These are phyloP conservation scores for Canariomyces notabilis DNA, from an alignment of 2,329 filamentous ascomycete species.

Conservation along the genomic window DNA sequence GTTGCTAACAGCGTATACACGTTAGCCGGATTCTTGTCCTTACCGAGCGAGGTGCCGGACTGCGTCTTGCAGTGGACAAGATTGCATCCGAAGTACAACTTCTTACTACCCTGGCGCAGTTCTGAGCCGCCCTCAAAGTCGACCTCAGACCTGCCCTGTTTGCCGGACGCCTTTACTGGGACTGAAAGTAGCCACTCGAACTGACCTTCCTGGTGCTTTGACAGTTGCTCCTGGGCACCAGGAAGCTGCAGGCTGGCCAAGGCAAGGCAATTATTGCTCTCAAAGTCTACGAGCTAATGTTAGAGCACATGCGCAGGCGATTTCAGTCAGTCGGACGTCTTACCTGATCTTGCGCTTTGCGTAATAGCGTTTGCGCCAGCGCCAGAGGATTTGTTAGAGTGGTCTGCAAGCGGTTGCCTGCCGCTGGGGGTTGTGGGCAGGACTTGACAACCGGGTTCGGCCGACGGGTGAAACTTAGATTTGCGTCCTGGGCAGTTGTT, in stretches of 20 bases:
- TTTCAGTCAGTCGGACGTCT: constrained; percentile 1
- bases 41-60: constrained; percentile 21
- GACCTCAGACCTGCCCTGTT: constrained; percentile 13
- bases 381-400: not conserved
- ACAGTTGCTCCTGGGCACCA: constrained; percentile 32
- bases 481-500: constrained; percentile 5
- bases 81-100: constrained; percentile 49
- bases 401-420: not conserved
- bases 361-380: not conserved
- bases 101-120: constrained; percentile 22
- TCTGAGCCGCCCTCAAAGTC: constrained; percentile 16
- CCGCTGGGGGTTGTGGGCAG: not conserved
- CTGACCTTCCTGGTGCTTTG: constrained; percentile 43
- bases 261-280: constrained; percentile 25
- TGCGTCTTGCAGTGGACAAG: constrained; percentile 38
- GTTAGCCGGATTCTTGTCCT: constrained; percentile 29
- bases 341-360: not conserved
- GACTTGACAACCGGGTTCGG: not conserved
- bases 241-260: constrained; percentile 23
- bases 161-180: constrained; percentile 21
- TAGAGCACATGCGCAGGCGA: constrained; percentile 8
- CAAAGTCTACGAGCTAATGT: constrained; percentile 4
- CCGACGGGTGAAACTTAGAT: constrained; percentile 2
- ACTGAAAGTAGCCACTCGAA: constrained; percentile 47
- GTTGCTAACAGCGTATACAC: constrained; percentile 46